Base-by-base conservation (phyloP, 2,329 filamentous ascomycete species). In the Chaetomium globosum region DNA sequence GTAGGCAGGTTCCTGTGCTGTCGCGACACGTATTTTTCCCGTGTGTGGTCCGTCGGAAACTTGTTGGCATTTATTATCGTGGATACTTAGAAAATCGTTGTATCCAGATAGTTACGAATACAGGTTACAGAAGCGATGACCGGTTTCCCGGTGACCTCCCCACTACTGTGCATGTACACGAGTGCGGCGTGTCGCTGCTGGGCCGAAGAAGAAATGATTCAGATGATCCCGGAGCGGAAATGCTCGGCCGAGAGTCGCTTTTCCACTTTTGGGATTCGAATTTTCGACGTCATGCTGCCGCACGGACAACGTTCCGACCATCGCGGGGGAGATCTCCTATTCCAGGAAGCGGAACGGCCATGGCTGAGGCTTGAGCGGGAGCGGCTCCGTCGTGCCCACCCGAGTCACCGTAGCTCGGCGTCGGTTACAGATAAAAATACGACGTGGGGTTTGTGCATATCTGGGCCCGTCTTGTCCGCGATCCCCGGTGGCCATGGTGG, bases 201-300 rank as follows among this genome's bases (percentile, higher is more conserved):
- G 12, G 19, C 23, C 26, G 28, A 36, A 21, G 30, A 55, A 55
- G 26, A 36, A 21, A 21, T 19, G 33, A n/a, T 55, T 55, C 53
- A 55, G 53, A 55, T 36, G 53, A 55, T 36, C 53, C n/a, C n/a
- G 46, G 46, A 23, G 46, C n/a, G 46, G 51, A 30, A 13, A 54
- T 54, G 28, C 26, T 28, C 30, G 52, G 19, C 16, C 28, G 23
- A 33, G 49, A 53, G 49, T 49, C 21, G n/a, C n/a, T 21, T 49
- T 26, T 49, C 46, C n/a, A 49, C 21, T 12, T 21, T 49, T 26
- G 46, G 39, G 39, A 5, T 16, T 43, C 39, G 16, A 54, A 54
- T 54, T 54, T 33, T 54, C 30, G 10, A 54, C 30, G 30, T 54
- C 52, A 54, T 54, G 46, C 46, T 19, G 8, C 33, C 19, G 30